A percentile compares a stretch with the other conserved stretches of the same genome.
These are phyloP conservation scores for Suillus subalutaceus DNA, from an alignment of 768 basidiomycete genomes.

Conservation along the genomic window DNA sequence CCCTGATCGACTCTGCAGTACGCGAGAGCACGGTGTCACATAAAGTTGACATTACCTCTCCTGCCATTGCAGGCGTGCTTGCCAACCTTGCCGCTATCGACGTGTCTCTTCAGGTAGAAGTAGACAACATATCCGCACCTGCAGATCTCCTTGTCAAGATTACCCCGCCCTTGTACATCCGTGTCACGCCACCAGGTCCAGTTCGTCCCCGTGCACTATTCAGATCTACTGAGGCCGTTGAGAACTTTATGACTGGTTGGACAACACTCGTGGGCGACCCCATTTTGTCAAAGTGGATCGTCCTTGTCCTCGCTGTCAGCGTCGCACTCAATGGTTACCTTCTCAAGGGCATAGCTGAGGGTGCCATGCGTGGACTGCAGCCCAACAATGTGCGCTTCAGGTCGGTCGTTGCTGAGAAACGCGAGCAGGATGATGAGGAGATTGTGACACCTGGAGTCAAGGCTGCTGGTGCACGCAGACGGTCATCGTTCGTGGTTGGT, in stretches of 20 bases:
- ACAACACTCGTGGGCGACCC: constrained; percentile 92
- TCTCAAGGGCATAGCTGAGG: constrained; percentile 81
- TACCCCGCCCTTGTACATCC: constrained; percentile 60
- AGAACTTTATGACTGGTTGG: constrained; percentile 90
- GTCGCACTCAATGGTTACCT: constrained; percentile 93
- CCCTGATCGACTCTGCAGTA: constrained; percentile 15
- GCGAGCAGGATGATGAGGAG: constrained; percentile 27
- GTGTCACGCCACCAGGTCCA: constrained; percentile 41
- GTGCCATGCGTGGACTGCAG: constrained; percentile 38
- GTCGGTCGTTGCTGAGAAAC: constrained; percentile 25
- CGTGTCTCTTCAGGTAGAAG: constrained; percentile 10
- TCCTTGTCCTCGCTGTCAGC: constrained; percentile 81
- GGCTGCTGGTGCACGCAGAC: constrained; percentile 17
- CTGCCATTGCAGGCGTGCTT: constrained; percentile 60
- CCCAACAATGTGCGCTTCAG: constrained; percentile 32
- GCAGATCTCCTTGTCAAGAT: constrained; percentile 61
- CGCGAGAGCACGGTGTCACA: constrained; percentile 31
- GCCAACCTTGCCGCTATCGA: constrained; percentile 52
- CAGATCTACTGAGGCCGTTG: constrained; percentile 59
- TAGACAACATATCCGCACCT: constrained; percentile 21
- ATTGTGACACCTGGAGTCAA: constrained; percentile 19
- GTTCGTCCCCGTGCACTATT: constrained; percentile 34
- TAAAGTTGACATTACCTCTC: constrained; percentile 73
- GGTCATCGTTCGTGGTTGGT: constrained; percentile 30
- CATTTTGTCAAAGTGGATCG: constrained; percentile 93